phyloP scores from a whole-genome alignment of 257 asterid genomes.

The Solanum pennellii region DNA sequence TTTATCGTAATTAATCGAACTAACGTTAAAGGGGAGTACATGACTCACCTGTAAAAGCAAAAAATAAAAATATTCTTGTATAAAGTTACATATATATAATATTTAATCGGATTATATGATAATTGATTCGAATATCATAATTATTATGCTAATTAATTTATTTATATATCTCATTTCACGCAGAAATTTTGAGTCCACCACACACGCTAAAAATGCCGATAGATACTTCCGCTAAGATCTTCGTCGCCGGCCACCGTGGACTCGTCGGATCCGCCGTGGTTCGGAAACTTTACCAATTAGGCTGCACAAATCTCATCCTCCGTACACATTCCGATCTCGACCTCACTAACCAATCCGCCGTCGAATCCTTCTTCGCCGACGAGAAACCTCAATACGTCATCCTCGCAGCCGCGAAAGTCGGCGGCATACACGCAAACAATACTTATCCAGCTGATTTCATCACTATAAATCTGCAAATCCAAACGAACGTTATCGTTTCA shows the following conservation, averaged over 20 bases:
- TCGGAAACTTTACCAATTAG: constrained; percentile 41
- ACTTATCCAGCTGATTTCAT: constrained; percentile 93
- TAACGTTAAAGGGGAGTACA: too few species aligned
- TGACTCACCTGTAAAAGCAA: too few species aligned
- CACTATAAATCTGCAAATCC: constrained; percentile 87
- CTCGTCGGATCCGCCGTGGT: constrained; percentile 84
- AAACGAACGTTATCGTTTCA: constrained; percentile 77
- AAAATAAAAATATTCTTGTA: too few species aligned
- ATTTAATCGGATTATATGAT: too few species aligned
- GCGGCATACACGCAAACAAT: constrained; percentile 87
- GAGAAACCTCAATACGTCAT: constrained; percentile 58
- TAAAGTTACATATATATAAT: too few species aligned
- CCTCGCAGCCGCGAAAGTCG: constrained; percentile 94
- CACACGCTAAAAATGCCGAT: constrained; percentile 5
- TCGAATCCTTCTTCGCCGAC: constrained; percentile 63
- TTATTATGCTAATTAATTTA: neutral
- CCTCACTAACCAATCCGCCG: constrained; percentile 73
- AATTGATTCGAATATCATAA: too few species aligned
- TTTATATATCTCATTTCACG: neutral
- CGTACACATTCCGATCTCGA: constrained; percentile 82
- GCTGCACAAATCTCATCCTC: constrained; percentile 68
- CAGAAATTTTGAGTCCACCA: neutral
- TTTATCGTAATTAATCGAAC: too few species aligned
- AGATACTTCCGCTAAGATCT: constrained; percentile 52
- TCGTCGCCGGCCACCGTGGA: constrained; percentile 95